Percentiles rank a stretch among this genome's conserved stretches.
Conservation (phyloP, 208 protist species). For the Leishmania lainsoni region DNA sequence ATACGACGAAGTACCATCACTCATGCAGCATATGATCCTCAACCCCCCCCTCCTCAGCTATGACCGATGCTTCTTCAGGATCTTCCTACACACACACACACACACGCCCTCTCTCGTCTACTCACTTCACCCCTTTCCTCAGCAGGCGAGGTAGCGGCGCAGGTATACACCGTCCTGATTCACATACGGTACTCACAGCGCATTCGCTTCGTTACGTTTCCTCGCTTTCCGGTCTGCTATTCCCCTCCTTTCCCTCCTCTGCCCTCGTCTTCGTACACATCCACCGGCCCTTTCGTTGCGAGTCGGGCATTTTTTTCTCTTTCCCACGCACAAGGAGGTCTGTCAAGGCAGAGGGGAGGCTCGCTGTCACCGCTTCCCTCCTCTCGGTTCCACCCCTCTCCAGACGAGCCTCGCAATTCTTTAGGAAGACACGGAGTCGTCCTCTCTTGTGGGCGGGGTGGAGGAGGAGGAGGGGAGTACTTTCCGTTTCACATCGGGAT, state of each 20-base stretch:
- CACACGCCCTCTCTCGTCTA: neutral
- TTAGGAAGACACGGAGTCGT: neutral
- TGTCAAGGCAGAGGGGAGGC: neutral
- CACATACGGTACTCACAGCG: neutral
- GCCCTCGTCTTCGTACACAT: neutral
- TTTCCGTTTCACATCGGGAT: neutral
- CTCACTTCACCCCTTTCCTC: neutral
- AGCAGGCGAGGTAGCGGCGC: neutral
- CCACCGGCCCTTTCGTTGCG: neutral
- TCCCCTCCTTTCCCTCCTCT: neutral
- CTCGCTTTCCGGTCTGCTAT: neutral
- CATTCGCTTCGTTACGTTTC: neutral
- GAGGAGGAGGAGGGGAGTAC: too few relatives aligned
- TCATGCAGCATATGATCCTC: neutral
- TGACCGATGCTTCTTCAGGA: too few relatives aligned
- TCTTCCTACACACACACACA: neutral
- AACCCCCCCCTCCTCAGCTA: neutral
- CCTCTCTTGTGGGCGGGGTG: neutral
- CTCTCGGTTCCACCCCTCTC: neutral
- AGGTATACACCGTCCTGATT: neutral
- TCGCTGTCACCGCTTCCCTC: neutral
- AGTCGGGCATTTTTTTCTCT: neutral
- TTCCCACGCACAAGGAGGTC: neutral
- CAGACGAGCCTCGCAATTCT: neutral
- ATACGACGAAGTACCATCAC: neutral